Conservation (phyloP, 2,329 filamentous ascomycete species). For the Trichoderma lentiforme region DNA sequence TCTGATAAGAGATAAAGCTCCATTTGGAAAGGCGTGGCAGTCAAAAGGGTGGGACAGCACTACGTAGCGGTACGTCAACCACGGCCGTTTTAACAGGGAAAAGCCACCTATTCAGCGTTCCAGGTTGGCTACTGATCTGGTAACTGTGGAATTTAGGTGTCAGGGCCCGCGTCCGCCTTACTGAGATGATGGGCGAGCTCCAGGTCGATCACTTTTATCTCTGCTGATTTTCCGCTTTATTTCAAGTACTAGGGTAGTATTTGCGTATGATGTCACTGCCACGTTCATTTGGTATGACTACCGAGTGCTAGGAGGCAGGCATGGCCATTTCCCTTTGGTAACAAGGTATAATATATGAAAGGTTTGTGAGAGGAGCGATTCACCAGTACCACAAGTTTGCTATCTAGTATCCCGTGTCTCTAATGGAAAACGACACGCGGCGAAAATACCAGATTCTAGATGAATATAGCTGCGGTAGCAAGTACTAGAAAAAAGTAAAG, state of each 20-base stretch:
- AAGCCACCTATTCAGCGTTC: neutral
- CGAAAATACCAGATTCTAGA: neutral
- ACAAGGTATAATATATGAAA: neutral
- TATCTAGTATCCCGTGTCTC: neutral
- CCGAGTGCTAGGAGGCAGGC: neutral
- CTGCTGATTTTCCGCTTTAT: no score
- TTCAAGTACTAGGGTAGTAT: neutral
- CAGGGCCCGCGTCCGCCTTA: neutral
- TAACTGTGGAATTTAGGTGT: neutral
- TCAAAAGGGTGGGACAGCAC: neutral
- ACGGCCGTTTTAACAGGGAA: neutral
- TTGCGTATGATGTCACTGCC: neutral
- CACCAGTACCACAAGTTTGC: neutral
- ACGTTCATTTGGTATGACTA: neutral
- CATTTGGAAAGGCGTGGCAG: neutral
- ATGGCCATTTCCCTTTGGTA: no score
- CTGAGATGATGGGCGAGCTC: no score
- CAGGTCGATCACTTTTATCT: no score
- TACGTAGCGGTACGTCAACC: neutral
- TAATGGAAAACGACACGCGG: neutral
- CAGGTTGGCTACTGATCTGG: neutral
- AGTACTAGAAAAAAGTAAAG: no score
- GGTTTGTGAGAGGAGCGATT: neutral
- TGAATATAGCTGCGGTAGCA: no score
- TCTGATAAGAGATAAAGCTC: neutral